Evolutionary conservation across 192 early-diverging fungal species (phyloP).

Genomic region (Globomyces pollinis-pini): DNA sequence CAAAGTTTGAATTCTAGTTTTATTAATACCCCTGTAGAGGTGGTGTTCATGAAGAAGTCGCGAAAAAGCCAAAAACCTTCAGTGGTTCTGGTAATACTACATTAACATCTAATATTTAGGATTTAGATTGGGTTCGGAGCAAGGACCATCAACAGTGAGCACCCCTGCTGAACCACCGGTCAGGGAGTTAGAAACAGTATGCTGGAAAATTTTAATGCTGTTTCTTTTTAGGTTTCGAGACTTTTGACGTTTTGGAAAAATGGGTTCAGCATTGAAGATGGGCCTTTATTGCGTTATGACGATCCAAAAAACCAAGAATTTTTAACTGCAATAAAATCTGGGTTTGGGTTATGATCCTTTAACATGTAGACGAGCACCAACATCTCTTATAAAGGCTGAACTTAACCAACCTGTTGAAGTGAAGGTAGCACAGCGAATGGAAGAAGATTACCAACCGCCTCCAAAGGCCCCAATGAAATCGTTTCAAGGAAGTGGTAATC

Average conservation of each 20-base stretch:
- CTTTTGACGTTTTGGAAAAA: conserved; percentile 91
- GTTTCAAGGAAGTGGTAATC: conserved; percentile 72
- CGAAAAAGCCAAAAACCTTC: conserved; percentile 17
- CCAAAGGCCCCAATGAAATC: conserved; percentile 66
- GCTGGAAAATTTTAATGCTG: too few species aligned
- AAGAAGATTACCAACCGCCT: conserved; percentile 82
- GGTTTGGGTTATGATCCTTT: conserved; percentile 42
- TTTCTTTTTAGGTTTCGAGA: conserved; percentile 40
- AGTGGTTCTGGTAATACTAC: conserved; percentile 37
- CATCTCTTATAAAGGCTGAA: conserved; percentile 75
- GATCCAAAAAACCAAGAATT: conserved; percentile 82
- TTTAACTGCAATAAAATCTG: conserved; percentile 79
- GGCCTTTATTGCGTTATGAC: conserved; percentile 74
- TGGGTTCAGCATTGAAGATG: conserved; percentile 93
- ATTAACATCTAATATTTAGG: too few species aligned
- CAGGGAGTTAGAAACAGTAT: neutral
- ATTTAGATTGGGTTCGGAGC: conserved; percentile 1
- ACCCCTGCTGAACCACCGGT: neutral
- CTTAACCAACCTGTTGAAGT: conserved; percentile 89
- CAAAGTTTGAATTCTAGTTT: conserved; percentile 34
- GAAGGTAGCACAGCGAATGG: conserved; percentile 66
- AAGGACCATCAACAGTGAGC: conserved; percentile 13
- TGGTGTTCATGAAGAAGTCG: neutral
- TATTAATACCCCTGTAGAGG: neutral
- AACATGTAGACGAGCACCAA: conserved; percentile 82